These are phyloP conservation scores for Pseudogymnoascus sp. DNA, from an alignment of 2,329 filamentous ascomycete genomes.

Conservation along the genomic window DNA sequence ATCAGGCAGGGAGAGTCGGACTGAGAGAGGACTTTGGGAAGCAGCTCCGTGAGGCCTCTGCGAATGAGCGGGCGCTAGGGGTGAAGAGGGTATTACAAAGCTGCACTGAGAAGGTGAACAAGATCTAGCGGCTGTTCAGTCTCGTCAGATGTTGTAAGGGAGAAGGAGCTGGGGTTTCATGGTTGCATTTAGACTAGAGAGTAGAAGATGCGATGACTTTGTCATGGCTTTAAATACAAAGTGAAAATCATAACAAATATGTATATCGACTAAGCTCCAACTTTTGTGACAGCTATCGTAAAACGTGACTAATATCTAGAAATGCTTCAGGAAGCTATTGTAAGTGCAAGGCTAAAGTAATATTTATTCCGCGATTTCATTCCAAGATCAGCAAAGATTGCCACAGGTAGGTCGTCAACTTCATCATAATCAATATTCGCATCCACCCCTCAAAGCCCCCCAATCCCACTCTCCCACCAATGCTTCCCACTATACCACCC, in stretches of 20 bases:
- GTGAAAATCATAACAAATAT: background rate
- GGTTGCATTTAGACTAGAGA: background rate
- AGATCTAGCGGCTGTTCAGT: background rate
- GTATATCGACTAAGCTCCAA: background rate
- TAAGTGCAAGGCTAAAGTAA: background rate
- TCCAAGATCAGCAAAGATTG: background rate
- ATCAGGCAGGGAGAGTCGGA: slow-evolving; percentile 13
- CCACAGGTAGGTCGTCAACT: background rate
- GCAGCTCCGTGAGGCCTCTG: slow-evolving; percentile 19
- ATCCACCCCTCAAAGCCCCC: background rate
- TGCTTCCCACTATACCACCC: slow-evolving; percentile 52
- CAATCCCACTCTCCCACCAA: slow-evolving; percentile 55
- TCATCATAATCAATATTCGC: background rate
- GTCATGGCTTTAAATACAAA: background rate
- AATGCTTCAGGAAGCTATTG: background rate
- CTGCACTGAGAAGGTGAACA: background rate
- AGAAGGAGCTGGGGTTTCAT: background rate
- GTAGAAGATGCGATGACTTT: background rate
- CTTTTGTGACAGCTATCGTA: background rate
- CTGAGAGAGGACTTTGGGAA: slow-evolving; percentile 16
- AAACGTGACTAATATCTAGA: background rate
- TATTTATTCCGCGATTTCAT: background rate
- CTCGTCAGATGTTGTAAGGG: no score
- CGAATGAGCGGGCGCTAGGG: slow-evolving; percentile 1
- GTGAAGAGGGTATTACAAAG: slow-evolving; percentile 6